Evolutionary conservation across 768 basidiomycete genomes (phyloP).

Genomic region (Mycena capillaripes): DNA sequence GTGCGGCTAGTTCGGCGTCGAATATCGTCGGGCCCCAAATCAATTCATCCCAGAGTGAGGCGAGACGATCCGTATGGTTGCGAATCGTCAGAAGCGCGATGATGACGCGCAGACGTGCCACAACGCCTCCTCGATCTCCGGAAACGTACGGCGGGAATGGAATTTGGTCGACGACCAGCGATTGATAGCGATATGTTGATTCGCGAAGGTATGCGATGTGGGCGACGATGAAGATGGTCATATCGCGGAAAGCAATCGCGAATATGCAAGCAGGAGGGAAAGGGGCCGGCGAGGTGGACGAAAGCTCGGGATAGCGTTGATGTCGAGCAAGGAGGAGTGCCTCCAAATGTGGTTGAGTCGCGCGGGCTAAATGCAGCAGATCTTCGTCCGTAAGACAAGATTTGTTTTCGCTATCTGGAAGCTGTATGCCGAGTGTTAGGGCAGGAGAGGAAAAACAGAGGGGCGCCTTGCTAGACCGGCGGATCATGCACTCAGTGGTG

Average conservation of each 20-base stretch:
- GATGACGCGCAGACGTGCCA: slow-evolving; percentile 1
- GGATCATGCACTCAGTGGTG: neutral
- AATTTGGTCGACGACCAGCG: slow-evolving; percentile 4
- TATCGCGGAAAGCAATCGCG: slow-evolving; percentile 6
- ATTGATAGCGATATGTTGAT: neutral
- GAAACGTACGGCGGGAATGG: slow-evolving; percentile 2
- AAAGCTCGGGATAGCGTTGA: neutral
- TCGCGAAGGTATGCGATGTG: slow-evolving; percentile 2
- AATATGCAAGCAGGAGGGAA: slow-evolving; percentile 7
- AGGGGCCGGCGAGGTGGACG: neutral
- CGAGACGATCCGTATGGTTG: neutral
- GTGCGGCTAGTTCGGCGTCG: neutral
- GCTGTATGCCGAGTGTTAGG: neutral
- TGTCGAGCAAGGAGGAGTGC: neutral
- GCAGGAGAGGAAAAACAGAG: neutral
- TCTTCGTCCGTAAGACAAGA: neutral
- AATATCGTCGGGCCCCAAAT: neutral
- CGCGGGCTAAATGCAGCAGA: neutral
- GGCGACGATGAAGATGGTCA: slow-evolving; percentile 12
- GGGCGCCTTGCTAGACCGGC: neutral
- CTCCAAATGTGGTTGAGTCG: slow-evolving; percentile 10
- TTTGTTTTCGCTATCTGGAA: neutral
- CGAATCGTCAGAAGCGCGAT: slow-evolving; percentile 5
- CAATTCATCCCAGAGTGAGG: neutral
- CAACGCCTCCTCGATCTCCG: neutral